These are phyloP conservation scores for Euphorbia schlechtendalii DNA, from an alignment of 441 rosid genomes.

Conservation along the genomic window DNA sequence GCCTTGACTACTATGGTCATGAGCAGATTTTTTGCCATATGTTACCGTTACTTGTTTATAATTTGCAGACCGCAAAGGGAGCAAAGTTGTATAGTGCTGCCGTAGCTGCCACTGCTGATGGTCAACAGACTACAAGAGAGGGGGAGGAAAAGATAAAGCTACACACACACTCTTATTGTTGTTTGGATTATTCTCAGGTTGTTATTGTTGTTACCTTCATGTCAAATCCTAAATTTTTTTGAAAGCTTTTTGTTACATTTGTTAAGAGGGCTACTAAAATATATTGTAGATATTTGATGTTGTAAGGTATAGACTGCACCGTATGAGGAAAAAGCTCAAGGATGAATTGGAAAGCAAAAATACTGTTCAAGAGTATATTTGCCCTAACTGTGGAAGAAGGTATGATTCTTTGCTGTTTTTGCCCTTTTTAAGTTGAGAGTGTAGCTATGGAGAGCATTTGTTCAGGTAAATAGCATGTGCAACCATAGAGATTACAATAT, in stretches of 20 bases:
- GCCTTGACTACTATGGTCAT: too few species aligned
- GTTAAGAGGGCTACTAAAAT: constrained; percentile 21
- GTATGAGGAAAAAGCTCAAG: constrained; percentile 71
- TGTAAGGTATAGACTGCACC: constrained; percentile 66
- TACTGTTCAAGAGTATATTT: constrained; percentile 82
- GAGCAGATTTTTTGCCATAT: neutral
- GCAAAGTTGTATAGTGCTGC: constrained; percentile 81
- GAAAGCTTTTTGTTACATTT: constrained; percentile 1
- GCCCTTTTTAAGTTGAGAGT: neutral
- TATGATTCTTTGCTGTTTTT: constrained; percentile 25
- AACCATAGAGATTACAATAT: too few species aligned
- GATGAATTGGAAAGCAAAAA: constrained; percentile 84
- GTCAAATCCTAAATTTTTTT: neutral
- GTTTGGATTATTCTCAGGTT: constrained; percentile 91
- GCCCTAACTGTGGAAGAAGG: constrained; percentile 88
- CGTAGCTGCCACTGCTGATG: constrained; percentile 69
- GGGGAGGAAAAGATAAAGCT: constrained; percentile 89
- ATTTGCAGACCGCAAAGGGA: constrained; percentile 78
- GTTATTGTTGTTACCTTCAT: constrained; percentile 3
- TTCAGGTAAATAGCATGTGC: too few species aligned
- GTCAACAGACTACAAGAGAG: constrained; percentile 33
- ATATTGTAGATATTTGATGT: constrained; percentile 67
- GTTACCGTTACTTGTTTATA: neutral
- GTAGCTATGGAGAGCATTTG: neutral
- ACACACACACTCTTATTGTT: constrained; percentile 90